Evolutionary conservation across 2,329 filamentous ascomycete species (phyloP).

Genomic region (Pleoardoris graminearum): DNA sequence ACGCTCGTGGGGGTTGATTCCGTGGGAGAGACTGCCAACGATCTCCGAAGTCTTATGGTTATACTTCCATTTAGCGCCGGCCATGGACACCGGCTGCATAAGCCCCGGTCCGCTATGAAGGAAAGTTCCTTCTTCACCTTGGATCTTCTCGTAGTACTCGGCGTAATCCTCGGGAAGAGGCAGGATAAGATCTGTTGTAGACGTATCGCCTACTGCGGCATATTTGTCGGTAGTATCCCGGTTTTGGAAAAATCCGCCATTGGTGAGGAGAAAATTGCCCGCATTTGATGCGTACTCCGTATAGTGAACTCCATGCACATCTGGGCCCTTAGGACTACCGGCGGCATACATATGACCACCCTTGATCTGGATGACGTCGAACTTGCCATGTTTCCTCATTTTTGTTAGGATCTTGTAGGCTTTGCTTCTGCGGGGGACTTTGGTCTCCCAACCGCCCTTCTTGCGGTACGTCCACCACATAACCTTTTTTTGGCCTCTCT

Average conservation of each 20-base stretch:
- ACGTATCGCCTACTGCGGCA: neutral
- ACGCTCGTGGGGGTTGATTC: neutral
- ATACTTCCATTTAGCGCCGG: neutral
- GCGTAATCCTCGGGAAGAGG: neutral
- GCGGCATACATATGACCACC: neutral
- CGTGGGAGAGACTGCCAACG: slow-evolving; percentile 1
- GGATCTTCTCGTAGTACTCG: neutral
- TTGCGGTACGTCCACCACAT: neutral
- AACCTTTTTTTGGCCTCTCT: neutral
- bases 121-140: neutral
- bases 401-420: neutral
- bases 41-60: neutral
- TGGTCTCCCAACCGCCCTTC: neutral
- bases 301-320: neutral
- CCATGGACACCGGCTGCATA: neutral
- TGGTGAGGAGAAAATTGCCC: neutral
- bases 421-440: neutral
- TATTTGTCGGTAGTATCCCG: neutral
- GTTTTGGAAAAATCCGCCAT: neutral
- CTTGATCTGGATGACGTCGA: slow-evolving; percentile 4
- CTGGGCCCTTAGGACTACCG: neutral
- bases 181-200: neutral
- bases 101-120: neutral
- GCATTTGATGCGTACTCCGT: neutral
- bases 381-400: neutral